Conservation (phyloP, 495 filamentous ascomycete species). For the Xylaria longipes region DNA sequence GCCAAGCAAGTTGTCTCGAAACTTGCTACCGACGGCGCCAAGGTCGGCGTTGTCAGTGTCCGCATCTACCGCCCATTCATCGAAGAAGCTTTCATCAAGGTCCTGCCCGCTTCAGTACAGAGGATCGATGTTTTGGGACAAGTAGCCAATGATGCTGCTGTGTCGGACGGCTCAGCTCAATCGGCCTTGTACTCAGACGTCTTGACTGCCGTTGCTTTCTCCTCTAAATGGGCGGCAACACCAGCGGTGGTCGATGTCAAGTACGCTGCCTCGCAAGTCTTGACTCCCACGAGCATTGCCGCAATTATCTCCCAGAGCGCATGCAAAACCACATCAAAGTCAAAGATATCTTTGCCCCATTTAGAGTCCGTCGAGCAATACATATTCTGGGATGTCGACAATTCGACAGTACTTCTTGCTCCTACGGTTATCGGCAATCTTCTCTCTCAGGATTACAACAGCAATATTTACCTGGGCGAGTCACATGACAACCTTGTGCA, state of each 20-base stretch:
- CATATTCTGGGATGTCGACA: conserved; percentile 91
- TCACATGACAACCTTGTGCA: conserved; percentile 85
- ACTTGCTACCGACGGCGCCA: conserved; percentile 71
- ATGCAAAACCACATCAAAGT: conserved; percentile 62
- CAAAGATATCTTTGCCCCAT: conserved; percentile 56
- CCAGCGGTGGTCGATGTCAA: conserved; percentile 81
- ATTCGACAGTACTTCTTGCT: conserved; percentile 68
- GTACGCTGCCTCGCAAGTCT: conserved; percentile 79
- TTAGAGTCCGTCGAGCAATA: conserved; percentile 73
- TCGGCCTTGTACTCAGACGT: conserved; percentile 91
- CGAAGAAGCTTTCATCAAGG: conserved; percentile 87
- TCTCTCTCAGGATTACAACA: conserved; percentile 74
- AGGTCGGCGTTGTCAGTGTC: conserved; percentile 87
- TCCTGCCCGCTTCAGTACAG: conserved; percentile 75
- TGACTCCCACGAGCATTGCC: conserved; percentile 75
- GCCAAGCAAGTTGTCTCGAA: conserved; percentile 80
- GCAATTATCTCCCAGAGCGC: conserved; percentile 67
- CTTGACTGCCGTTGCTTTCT: conserved; percentile 81
- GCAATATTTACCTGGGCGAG: conserved; percentile 77
- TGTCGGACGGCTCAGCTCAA: conserved; percentile 71
- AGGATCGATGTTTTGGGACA: conserved; percentile 74
- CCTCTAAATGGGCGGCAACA: conserved; percentile 63
- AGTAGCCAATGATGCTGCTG: conserved; percentile 57
- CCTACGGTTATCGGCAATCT: conserved; percentile 72
- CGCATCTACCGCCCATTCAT: conserved; percentile 93